Base-by-base conservation (phyloP, 169 alveolate species). In the Plasmodium coatneyi region DNA sequence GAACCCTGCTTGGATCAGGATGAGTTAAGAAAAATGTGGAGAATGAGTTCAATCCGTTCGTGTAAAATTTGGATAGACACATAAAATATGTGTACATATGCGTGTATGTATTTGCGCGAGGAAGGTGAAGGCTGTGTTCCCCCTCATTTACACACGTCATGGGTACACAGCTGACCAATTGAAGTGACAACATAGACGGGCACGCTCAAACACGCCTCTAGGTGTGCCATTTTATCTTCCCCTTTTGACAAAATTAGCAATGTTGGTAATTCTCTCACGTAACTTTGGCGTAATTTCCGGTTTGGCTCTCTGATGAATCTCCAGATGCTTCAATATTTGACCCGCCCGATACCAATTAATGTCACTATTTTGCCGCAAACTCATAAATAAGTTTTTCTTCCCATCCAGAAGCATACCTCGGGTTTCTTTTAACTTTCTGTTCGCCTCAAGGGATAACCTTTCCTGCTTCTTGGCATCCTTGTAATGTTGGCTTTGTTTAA, bases 341-440 rank as follows among this genome's bases (percentile, higher is more conserved):
- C 91, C 95, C 25, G 97, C 95, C 41, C 97, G 43, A 49, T 93
- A 95, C 97, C 97, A 96, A 49, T 95, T 96, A 10, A 96, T 96
- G 41, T 96, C 97, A 19, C 93, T 95, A 87, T 96, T 96, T 54
- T 95, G 96, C 10, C 97, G 34, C 83, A 96, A 92, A 52, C 96
- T 78, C 97, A 96, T 96, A 32, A 96, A 66, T 70, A 96, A 22
- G 41, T 92, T 96, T 79, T 95, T 95, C 54, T 95, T 92, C n/a
- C 96, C 92, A 49, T 96, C 97, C 82, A 96, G 74, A 28, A 96
- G 39, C 96, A 96, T 81, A 7, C 97, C 97, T 91, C 95, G 82
- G n/a, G 91, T 84, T 28, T 92, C 95, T 43, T 92, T 83, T 81
- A 95, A 96, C 71, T 95, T 96, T 80, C 97, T 90, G 36, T 87